A percentile compares a stretch with the other conserved stretches of the same genome.
Evolutionary conservation across 306 rosid genomes (phyloP).

Genomic region (Cicer cuneatum): DNA sequence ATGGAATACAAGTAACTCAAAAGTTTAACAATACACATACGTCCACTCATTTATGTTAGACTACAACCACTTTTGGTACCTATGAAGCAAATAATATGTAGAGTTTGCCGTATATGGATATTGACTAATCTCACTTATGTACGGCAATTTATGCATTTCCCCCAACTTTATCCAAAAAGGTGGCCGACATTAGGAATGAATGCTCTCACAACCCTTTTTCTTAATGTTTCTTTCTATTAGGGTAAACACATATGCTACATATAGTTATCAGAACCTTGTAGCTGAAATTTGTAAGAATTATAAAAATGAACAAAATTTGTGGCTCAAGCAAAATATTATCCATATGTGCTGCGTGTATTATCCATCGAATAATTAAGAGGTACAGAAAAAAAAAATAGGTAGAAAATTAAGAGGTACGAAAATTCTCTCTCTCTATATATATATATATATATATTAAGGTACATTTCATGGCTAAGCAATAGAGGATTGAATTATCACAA

Average conservation of each 20-base stretch:
- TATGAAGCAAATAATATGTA: constrained; percentile 19
- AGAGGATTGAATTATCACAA: background rate
- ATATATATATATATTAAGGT: background rate
- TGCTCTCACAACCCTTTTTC: constrained; percentile 36
- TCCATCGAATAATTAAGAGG: constrained; percentile 35
- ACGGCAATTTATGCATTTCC: constrained; percentile 45
- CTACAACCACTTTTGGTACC: constrained; percentile 36
- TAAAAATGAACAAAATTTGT: constrained; percentile 20
- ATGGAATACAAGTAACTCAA: constrained; percentile 45
- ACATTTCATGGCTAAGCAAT: background rate
- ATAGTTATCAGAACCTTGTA: constrained; percentile 12
- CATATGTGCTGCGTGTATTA: constrained; percentile 39
- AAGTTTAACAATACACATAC: constrained; percentile 44
- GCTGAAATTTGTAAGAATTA: background rate
- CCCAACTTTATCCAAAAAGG: constrained; percentile 42
- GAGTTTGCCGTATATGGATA: background rate
- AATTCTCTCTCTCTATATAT: no score
- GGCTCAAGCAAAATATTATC: constrained; percentile 40
- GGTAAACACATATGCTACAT: constrained; percentile 38
- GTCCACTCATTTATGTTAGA: constrained; percentile 42
- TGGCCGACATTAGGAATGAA: constrained; percentile 68
- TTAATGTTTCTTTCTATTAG: constrained; percentile 22
- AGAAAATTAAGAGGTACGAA: no score
- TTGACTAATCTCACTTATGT: constrained; percentile 43
- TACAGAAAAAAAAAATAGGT: no score